phyloP scores from a whole-genome alignment of 345 rosid species.

The Bretschneidera sinensis region DNA sequence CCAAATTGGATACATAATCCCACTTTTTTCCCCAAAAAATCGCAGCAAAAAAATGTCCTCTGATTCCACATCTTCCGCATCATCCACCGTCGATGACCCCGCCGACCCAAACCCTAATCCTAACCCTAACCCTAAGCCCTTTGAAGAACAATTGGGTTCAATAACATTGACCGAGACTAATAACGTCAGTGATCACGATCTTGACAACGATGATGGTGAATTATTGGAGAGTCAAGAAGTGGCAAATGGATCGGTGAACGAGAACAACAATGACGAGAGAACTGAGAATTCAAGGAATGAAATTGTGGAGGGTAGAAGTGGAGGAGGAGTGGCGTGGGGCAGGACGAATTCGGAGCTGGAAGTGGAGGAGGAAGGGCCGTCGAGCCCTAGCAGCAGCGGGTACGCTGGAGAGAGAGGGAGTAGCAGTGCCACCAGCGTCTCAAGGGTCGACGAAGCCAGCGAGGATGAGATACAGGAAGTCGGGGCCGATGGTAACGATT shows the following conservation, averaged over 20 bases:
- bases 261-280: conserved; percentile 16
- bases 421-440: conserved; percentile 52
- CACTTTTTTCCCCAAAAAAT: too few relatives aligned
- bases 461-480: conserved; percentile 66
- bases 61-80: conserved; percentile 28
- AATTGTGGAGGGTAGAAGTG: conserved; percentile 17
- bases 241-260: conserved; percentile 23
- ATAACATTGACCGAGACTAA: conserved; percentile 26
- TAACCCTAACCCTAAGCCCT: conserved; percentile 25
- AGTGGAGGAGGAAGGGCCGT: conserved; percentile 48
- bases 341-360: conserved; percentile 51
- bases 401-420: conserved; percentile 95
- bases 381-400: conserved; percentile 89
- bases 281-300: conserved; percentile 9
- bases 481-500: conserved; percentile 35
- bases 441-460: conserved; percentile 37
- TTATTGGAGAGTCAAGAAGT: conserved; percentile 7
- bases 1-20: background rate
- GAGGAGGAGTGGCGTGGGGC: conserved; percentile 21
- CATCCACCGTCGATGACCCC: conserved; percentile 26
- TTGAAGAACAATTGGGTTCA: conserved; percentile 27
- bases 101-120: conserved; percentile 30
- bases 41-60: conserved; percentile 15
- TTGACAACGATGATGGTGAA: background rate
- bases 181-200: conserved; percentile 19